Evolutionary conservation across 805 yeast species (phyloP).

Genomic region (Teunomyces gatunensis): DNA sequence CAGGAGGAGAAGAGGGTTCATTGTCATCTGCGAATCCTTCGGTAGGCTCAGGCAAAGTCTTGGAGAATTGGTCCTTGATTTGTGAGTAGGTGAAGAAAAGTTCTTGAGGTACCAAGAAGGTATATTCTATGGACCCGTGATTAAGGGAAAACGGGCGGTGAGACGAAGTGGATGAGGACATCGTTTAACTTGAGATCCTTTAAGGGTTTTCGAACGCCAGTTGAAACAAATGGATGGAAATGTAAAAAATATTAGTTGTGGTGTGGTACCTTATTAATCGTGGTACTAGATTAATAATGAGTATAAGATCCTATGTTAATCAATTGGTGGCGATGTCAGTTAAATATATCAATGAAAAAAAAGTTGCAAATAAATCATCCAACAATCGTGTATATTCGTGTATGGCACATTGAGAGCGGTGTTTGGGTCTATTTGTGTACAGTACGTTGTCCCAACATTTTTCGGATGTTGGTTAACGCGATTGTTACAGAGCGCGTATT

Average conservation of each 20-base stretch:
- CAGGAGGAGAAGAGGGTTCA: constrained; percentile 85
- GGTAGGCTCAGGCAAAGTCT: constrained; percentile 73
- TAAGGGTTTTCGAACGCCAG: background rate
- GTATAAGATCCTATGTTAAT: background rate
- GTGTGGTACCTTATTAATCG: constrained; percentile 2
- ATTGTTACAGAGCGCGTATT: background rate
- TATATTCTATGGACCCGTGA: constrained; percentile 87
- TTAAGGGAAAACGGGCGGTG: constrained; percentile 76
- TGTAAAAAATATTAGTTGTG: background rate
- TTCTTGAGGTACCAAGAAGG: constrained; percentile 80
- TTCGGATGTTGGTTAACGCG: background rate
- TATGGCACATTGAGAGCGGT: background rate
- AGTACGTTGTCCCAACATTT: constrained; percentile 2
- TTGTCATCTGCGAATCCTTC: constrained; percentile 83
- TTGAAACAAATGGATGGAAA: background rate
- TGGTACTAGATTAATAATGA: constrained; percentile 3
- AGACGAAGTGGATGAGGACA: constrained; percentile 12
- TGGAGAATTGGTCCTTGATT: constrained; percentile 80
- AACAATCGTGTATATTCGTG: constrained; percentile 1
- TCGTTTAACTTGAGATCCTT: background rate
- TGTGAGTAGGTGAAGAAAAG: constrained; percentile 80
- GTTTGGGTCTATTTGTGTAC: constrained; percentile 2
- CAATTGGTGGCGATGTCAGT: constrained; percentile 3
- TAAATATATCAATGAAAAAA: background rate
- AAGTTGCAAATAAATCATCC: constrained; percentile 4